Base-by-base conservation (phyloP, 805 yeast species). In the Candida piceae region DNA sequence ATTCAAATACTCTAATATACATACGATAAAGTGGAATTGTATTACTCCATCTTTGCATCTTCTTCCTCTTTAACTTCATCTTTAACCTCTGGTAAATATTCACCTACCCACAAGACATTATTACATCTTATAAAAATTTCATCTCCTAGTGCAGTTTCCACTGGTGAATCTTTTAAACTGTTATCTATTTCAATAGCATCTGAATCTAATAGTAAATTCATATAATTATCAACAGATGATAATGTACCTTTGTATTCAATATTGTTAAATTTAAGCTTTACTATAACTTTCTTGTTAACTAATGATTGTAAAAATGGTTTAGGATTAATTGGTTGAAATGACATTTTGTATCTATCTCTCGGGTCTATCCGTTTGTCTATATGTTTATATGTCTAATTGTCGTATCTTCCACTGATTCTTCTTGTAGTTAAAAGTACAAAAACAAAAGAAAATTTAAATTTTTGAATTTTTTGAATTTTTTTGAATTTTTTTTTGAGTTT, bases 101-200 rank as follows among this genome's bases (percentile, higher is more conserved):
- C 76, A 34, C 83, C 70, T 16, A 84, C 65, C 76, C 85, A 87
- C 31, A 89, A 67, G 1, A 89, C 96, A 48, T 90, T 89, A 56
- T 89, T 89, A 59, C 97, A 89, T 55, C 97, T 70, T 39, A 89
- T 80, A 53, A 90, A 83, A 16, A 90, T 66, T 49, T 89, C 96
- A 16, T 54, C 57, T 4, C 57, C 55, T 8, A 62, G 40, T 3
- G 43, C 47, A 5, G 53, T 52, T 35, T 16, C 42, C 27, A 45
- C 41, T 16, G 35, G 34, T 86, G 29, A 88, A 7, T 84, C 69
- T 6, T 61, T 58, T 75, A 33, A 63, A 67, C 26, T 74, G 70
- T 40, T 67, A 30, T 58, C 61, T 12, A 56, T 45, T 52, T 74
- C 80, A 20, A 46, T 41, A 3, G 76, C 69, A 24, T 59, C 76